Evolutionary conservation across 192 early-diverging fungal genomes (phyloP).

Genomic region (Backusella circina): DNA sequence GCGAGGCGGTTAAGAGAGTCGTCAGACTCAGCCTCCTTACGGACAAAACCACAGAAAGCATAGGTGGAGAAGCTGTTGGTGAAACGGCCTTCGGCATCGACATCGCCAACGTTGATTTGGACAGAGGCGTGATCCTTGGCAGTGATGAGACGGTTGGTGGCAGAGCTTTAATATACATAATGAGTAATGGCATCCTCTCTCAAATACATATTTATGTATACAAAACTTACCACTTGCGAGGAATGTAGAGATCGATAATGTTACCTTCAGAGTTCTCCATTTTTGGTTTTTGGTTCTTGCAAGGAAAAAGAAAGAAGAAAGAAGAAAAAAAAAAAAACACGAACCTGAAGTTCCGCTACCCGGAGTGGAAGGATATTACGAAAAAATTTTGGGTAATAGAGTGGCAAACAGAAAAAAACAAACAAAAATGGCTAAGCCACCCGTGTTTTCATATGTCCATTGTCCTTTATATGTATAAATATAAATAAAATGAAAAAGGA

Average conservation of each 20-base stretch:
- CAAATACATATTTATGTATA: neutral
- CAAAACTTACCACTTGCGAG: slow-evolving; percentile 83
- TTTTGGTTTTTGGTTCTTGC: slow-evolving; percentile 6
- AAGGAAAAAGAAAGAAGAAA: slow-evolving; percentile 27
- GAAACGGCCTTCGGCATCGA: slow-evolving; percentile 79
- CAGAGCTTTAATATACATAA: slow-evolving; percentile 60
- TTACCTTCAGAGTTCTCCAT: slow-evolving; percentile 51
- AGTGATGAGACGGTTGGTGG: slow-evolving; percentile 96
- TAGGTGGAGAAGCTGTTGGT: slow-evolving; percentile 79
- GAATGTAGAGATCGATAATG: slow-evolving; percentile 87
- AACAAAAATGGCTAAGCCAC: neutral
- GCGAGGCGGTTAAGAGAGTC: slow-evolving; percentile 96
- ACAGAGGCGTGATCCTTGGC: slow-evolving; percentile 99
- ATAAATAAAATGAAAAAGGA: too few species aligned
- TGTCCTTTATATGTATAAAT: too few species aligned
- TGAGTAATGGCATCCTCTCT: neutral
- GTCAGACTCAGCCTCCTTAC: slow-evolving; percentile 87
- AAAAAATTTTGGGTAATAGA: neutral
- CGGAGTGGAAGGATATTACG: neutral
- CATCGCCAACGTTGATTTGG: slow-evolving; percentile 96
- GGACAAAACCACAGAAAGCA: slow-evolving; percentile 90
- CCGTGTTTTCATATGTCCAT: neutral
- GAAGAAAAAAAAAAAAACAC: neutral
- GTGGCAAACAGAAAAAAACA: neutral
- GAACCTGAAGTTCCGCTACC: neutral